Conservation (phyloP, 495 filamentous ascomycete species). For the Eremomyces bilateralis region DNA sequence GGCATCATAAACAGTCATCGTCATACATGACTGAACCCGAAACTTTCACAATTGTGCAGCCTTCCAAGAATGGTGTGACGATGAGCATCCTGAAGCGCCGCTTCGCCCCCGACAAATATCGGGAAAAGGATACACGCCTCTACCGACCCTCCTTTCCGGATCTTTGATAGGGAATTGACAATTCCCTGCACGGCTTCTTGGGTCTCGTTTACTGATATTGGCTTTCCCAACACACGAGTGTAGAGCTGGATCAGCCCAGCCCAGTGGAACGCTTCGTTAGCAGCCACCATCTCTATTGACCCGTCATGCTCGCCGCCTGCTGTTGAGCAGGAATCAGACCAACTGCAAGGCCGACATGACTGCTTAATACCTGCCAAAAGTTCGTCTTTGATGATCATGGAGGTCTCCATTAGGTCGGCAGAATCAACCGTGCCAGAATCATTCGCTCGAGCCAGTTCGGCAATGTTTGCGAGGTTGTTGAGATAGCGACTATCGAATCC, state of each 20-base stretch:
- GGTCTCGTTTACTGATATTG: conserved; percentile 31
- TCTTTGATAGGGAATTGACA: conserved; percentile 34
- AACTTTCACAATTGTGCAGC: conserved; percentile 46
- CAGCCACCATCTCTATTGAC: conserved; percentile 46
- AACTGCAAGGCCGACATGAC: conserved; percentile 22
- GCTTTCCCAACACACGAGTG: conserved; percentile 43
- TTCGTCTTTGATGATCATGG: conserved; percentile 30
- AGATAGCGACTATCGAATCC: conserved; percentile 37
- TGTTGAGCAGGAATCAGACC: too few relatives aligned
- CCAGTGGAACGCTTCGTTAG: conserved; percentile 62
- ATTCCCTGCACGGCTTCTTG: conserved; percentile 43
- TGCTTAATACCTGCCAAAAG: conserved; percentile 24
- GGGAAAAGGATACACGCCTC: conserved; percentile 65
- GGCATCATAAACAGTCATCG: conserved; percentile 3
- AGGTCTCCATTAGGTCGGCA: conserved; percentile 28
- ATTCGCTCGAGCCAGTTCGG: conserved; percentile 46
- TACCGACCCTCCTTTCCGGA: conserved; percentile 42
- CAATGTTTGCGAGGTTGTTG: conserved; percentile 49
- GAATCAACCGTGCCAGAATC: conserved; percentile 45
- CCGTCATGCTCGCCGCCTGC: too few relatives aligned
- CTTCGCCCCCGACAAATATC: conserved; percentile 69
- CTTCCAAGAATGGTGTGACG: conserved; percentile 40
- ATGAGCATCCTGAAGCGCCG: conserved; percentile 33
- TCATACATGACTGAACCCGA: conserved; percentile 53
- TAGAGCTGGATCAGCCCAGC: conserved; percentile 61